Evolutionary conservation across 768 basidiomycete genomes (phyloP), one percentile per base, ranked within the genome.

Genomic region (Infundibulicybe gibba): DNA sequence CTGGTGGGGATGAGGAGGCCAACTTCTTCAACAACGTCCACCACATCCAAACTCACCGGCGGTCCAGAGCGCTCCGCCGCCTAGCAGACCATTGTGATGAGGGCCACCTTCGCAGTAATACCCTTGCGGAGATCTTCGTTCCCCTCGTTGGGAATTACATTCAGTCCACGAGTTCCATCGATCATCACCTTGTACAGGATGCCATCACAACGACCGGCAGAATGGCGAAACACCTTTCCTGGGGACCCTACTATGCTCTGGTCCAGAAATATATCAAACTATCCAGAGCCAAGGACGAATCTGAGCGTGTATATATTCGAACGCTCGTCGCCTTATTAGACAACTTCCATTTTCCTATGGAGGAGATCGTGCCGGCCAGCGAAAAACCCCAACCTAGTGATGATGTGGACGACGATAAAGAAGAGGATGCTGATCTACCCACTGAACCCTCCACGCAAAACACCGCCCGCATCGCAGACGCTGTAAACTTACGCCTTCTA

Each of bases 11-110:
- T 59, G 85, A 89, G 41, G 95, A 99, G 64, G 93, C 92, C 30
- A 94, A 87, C 60, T 94, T 98, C 70, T 98, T 99, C 78, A 86
- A 85, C 72, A 99, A 99, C 64, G 82, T 97, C 41, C 80, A 87
- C 44, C 97, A 99, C 60, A 80, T 98, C 38, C 97, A 99, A 65
- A 69, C 87, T 2, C 94, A 97, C 63, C 82, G 94, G 52, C 83
- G 95, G 17, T 83, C 85, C 1, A 71, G 95, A 49, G 94, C 95
- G 2, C 72, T 97, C 21, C 80, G 89, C 12, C 76, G 92, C n/a
- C 77, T 97, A 15, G 81, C 80, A 5, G 93, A 94, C 43, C 76
- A 83, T 46, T 85, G 84, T 50, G 77, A 82, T 8, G 79, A 82
- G 37, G 81, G 80, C 2, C 69, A 69, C 25, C 57, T 98, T 32